phyloP scores from a whole-genome alignment of 495 filamentous ascomycete genomes.

The Penicillium herquei region DNA sequence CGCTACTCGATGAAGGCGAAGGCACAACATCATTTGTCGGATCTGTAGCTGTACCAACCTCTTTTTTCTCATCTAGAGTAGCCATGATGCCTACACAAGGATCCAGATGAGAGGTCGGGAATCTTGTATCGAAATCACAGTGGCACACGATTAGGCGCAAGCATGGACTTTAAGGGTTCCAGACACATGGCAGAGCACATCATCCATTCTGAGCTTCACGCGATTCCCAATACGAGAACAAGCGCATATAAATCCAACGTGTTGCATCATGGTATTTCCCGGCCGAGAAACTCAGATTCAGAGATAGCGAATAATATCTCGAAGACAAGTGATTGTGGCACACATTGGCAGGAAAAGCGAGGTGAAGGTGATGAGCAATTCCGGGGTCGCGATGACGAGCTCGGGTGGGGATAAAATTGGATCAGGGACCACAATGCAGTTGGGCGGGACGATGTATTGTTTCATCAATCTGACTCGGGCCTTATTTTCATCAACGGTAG shows the following conservation, averaged over 20 bases:
- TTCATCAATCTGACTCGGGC: no score
- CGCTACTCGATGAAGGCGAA: conserved; percentile 17
- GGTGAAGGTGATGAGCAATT: background rate
- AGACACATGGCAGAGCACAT: no score
- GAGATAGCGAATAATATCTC: background rate
- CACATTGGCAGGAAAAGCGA: background rate
- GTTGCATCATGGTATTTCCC: conserved; percentile 1
- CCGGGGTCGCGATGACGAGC: conserved; percentile 5
- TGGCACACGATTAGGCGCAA: background rate
- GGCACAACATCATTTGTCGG: background rate
- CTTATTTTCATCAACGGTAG: no score
- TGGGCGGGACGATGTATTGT: background rate
- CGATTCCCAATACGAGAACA: background rate
- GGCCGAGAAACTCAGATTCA: background rate
- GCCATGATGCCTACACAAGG: conserved; percentile 6
- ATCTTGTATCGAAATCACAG: background rate
- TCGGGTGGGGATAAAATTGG: conserved; percentile 2
- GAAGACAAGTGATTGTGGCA: background rate
- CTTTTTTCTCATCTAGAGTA: conserved; percentile 7
- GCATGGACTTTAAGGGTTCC: background rate
- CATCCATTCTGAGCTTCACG: background rate
- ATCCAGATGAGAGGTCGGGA: background rate
- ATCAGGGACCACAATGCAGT: background rate
- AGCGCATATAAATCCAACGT: background rate
- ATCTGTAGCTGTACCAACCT: background rate